Evolutionary conservation across 2,329 filamentous ascomycete genomes (phyloP), one percentile per base, ranked within the genome.

Genomic region (Cordyceps pruinosa): DNA sequence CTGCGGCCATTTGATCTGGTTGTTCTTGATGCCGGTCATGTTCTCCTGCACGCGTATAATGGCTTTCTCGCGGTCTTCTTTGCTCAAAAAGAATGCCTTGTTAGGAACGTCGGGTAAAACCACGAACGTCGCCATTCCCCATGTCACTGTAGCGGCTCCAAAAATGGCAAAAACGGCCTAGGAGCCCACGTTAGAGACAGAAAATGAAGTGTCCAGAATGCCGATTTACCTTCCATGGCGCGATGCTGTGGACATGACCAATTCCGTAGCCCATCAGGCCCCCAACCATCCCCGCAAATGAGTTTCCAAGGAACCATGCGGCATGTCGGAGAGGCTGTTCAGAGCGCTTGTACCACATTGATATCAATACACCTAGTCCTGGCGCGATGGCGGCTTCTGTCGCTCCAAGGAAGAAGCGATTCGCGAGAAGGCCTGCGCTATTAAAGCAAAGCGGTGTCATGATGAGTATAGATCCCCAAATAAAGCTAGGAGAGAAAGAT

Each of bases 391-490:
- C 65, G 1, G 69, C 63, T 54, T 72, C 70, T 21, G 61, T 48
- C 10, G 68, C 62, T 2, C 70, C 69, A 0, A 72, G 63, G 55
- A 71, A 69, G 60, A 70, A 70, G 2, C 70, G 66, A 32, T 66
- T 62, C 1, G 66, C 65, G 13, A 72, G 59, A 5, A 72, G 60
- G 12, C 67, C 64, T 0, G 55, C 59, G 6, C 59, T 61, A 12
- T 61, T 62, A 47, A 56, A 59, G 46, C 59, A 61, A 13, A 63
- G 46, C 0, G 76, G 75, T 1, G 75, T 76, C 17, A 72, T 67
- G 67, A 77, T 74, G 42, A 79, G 64, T n/a, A 77, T 67, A 3
- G 57, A 53, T 3, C 72, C 72, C 72, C 72, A 74, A n/a, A 65
- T 19, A 3, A 64, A 23, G 19, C 66, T 60, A 12, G 10, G 10